Conservation (phyloP, 176 grass and related monocot species). For the Luzula sylvatica region DNA sequence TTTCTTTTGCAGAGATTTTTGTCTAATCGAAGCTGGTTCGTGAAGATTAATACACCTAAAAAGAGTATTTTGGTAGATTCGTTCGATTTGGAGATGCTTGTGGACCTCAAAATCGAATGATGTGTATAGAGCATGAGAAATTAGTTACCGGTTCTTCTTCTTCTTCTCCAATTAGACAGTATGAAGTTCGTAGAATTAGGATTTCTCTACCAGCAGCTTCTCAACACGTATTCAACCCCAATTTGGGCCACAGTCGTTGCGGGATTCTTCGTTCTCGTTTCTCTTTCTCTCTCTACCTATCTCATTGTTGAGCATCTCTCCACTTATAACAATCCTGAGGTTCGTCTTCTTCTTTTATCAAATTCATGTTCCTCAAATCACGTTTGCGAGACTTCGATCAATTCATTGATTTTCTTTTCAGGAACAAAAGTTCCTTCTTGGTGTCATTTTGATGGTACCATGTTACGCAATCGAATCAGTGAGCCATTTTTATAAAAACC, state of each 20-base stretch:
- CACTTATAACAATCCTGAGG: slow-evolving; percentile 89
- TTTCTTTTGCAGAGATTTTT: background rate
- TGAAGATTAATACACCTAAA: background rate
- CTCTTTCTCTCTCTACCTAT: slow-evolving; percentile 56
- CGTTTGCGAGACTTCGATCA: background rate
- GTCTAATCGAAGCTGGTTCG: background rate
- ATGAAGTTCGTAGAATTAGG: slow-evolving; percentile 41
- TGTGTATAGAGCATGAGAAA: slow-evolving; percentile 11
- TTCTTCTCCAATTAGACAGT: background rate
- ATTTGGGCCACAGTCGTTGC: slow-evolving; percentile 52
- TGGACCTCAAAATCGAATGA: slow-evolving; percentile 24
- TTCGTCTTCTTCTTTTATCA: slow-evolving; percentile 21
- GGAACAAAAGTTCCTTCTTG: slow-evolving; percentile 97
- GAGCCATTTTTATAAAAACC: slow-evolving; percentile 19
- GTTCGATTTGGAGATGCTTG: slow-evolving; percentile 6
- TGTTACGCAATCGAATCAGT: slow-evolving; percentile 91
- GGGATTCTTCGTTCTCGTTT: slow-evolving; percentile 54
- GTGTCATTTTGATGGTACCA: slow-evolving; percentile 94
- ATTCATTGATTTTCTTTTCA: slow-evolving; percentile 28
- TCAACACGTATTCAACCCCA: slow-evolving; percentile 30
- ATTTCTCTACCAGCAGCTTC: slow-evolving; percentile 17
- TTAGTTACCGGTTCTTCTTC: slow-evolving; percentile 1
- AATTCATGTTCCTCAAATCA: background rate
- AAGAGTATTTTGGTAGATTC: slow-evolving; percentile 1
- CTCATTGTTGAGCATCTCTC: slow-evolving; percentile 80